A percentile compares a stretch with the other conserved stretches of the same genome.
Conservation (phyloP, 2,329 filamentous ascomycete species). For the Zalaria sp. region DNA sequence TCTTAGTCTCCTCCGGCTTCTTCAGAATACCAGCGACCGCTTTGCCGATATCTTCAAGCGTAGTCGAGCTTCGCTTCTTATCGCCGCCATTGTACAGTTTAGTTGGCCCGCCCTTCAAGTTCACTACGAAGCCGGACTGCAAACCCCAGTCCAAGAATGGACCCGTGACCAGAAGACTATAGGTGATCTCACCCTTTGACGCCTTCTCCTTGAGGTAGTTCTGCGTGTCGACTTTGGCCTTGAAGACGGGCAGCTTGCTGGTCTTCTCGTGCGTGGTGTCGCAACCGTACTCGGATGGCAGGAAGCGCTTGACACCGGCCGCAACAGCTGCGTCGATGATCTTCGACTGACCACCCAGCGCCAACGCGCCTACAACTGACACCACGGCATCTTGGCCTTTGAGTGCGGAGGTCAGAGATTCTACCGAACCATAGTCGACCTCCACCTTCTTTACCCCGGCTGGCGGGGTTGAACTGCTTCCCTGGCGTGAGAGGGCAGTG, state of each 20-base stretch:
- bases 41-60: conserved; percentile 17
- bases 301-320: conserved; percentile 24
- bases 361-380: conserved; percentile 16
- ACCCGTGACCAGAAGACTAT: conserved; percentile 20
- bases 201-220: conserved; percentile 19
- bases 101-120: conserved; percentile 15
- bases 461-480: conserved; percentile 11
- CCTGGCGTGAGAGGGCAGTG: conserved; percentile 18
- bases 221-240: conserved; percentile 19
- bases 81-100: conserved; percentile 22
- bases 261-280: conserved; percentile 20
- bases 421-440: conserved; percentile 17
- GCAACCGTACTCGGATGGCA: conserved; percentile 28
- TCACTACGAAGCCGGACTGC: conserved; percentile 15
- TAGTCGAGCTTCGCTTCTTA: conserved; percentile 15
- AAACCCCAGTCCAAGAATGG: conserved; percentile 25
- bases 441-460: conserved; percentile 14
- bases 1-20: conserved; percentile 19
- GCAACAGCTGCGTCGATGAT: conserved; percentile 26
- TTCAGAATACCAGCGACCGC: conserved; percentile 19
- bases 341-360: conserved; percentile 12
- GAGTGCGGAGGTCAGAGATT: conserved; percentile 18
- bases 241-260: conserved; percentile 20
- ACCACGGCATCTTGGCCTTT: conserved; percentile 24
- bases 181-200: conserved; percentile 17